Percentiles rank a stretch among this genome's conserved stretches.
phyloP scores from a whole-genome alignment of 345 rosid genomes.

The Eutrema heterophyllum region DNA sequence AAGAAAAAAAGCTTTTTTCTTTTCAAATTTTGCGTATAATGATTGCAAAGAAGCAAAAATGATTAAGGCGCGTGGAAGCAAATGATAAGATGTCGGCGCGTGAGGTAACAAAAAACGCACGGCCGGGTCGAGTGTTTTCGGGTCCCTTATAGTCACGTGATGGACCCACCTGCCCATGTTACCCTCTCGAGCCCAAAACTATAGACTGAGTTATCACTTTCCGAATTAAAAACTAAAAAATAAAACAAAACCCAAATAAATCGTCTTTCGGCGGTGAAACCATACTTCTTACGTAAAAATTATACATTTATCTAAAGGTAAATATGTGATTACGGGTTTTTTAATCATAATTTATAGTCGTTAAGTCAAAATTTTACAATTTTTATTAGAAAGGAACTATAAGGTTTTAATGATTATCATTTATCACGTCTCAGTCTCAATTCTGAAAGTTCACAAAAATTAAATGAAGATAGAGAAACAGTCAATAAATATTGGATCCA shows the following conservation, averaged over 20 bases:
- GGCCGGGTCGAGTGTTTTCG: slow-evolving; percentile 34
- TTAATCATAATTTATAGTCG: not conserved
- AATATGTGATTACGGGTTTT: not conserved
- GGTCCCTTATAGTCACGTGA: slow-evolving; percentile 32
- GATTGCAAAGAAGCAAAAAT: slow-evolving; percentile 8
- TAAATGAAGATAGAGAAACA: not conserved
- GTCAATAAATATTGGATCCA: not conserved
- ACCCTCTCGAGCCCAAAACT: slow-evolving; percentile 27
- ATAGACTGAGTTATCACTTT: not conserved
- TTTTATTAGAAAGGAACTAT: not conserved
- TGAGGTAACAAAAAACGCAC: slow-evolving; percentile 32
- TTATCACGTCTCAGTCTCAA: no score
- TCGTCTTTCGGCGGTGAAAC: slow-evolving; percentile 8
- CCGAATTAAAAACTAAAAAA: not conserved
- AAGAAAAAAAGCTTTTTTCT: not conserved
- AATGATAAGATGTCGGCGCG: slow-evolving; percentile 29
- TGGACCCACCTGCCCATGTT: slow-evolving; percentile 31
- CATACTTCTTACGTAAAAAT: not conserved
- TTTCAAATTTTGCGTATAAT: not conserved
- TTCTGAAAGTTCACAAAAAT: not conserved
- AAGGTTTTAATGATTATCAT: no score
- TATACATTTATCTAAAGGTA: not conserved
- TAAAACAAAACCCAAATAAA: not conserved
- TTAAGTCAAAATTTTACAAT: not conserved
- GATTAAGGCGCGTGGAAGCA: slow-evolving; percentile 13